These are phyloP conservation scores for Blumeria hordei DNA, from an alignment of 2,329 filamentous ascomycete genomes.

Conservation along the genomic window DNA sequence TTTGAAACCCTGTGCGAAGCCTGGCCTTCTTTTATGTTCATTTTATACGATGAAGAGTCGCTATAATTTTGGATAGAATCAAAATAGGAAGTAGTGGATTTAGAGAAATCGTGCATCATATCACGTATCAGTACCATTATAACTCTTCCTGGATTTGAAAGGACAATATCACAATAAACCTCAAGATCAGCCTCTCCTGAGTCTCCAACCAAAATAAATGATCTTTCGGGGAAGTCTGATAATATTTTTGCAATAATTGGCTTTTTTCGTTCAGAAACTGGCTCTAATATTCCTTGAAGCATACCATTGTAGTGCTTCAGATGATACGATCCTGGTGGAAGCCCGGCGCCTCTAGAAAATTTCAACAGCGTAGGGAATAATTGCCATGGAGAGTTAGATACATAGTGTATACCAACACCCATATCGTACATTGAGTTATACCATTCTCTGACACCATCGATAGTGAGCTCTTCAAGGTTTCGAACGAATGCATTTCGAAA, in stretches of 20 bases:
- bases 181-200: conserved; percentile 93
- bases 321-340: conserved; percentile 78
- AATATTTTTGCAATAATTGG: conserved; percentile 67
- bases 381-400: conserved; percentile 99
- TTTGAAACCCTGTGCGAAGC: no score
- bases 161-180: conserved; percentile 81
- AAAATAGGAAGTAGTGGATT: conserved; percentile 19
- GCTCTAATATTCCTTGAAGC: conserved; percentile 94
- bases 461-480: conserved; percentile 54
- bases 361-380: conserved; percentile 71
- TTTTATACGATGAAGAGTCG: background rate
- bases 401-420: conserved; percentile 82
- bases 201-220: conserved; percentile 80
- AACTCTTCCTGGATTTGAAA: conserved; percentile 62
- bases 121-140: conserved; percentile 80
- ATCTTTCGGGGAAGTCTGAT: conserved; percentile 68
- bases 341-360: conserved; percentile 56
- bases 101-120: conserved; percentile 59
- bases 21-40: no score
- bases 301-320: conserved; percentile 92
- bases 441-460: conserved; percentile 79
- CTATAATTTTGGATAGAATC: background rate
- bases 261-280: conserved; percentile 85
- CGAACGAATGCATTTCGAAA: conserved; percentile 91
- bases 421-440: conserved; percentile 53